Evolutionary conservation across 83 land plant species (phyloP).

Genomic region (Picea abies): DNA sequence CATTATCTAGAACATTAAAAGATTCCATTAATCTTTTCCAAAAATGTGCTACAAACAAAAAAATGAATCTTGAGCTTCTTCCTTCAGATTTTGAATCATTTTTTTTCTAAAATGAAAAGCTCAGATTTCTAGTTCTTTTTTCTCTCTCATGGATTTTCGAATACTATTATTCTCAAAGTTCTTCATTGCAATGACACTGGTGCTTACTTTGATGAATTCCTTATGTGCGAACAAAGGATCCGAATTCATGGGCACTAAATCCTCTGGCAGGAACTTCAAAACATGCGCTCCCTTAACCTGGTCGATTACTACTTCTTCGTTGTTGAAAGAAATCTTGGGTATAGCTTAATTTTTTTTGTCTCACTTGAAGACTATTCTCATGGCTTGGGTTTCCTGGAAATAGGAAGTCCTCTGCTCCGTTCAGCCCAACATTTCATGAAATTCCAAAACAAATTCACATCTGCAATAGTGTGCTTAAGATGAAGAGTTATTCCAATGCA

Average conservation of each 20-base stretch:
- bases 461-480: neutral
- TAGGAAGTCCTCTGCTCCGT: neutral
- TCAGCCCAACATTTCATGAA: neutral
- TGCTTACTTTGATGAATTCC: neutral
- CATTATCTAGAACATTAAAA: neutral
- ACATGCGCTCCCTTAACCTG: neutral
- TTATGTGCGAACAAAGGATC: neutral
- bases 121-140: neutral
- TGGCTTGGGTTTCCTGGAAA: neutral
- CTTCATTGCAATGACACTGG: too few relatives aligned
- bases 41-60: slow-evolving; percentile 8
- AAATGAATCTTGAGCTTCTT: neutral
- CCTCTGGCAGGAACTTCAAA: neutral
- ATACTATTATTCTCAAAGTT: too few relatives aligned
- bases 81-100: neutral
- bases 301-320: neutral
- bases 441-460: neutral
- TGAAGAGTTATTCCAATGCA: neutral
- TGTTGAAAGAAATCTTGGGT: neutral
- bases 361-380: neutral
- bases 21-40: slow-evolving; percentile 1
- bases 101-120: neutral
- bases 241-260: neutral
- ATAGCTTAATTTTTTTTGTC: neutral
- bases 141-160: too few relatives aligned